Evolutionary conservation across 768 basidiomycete genomes (phyloP), one percentile per base, ranked within the genome.

Genomic region (Tephrocybe sp.): DNA sequence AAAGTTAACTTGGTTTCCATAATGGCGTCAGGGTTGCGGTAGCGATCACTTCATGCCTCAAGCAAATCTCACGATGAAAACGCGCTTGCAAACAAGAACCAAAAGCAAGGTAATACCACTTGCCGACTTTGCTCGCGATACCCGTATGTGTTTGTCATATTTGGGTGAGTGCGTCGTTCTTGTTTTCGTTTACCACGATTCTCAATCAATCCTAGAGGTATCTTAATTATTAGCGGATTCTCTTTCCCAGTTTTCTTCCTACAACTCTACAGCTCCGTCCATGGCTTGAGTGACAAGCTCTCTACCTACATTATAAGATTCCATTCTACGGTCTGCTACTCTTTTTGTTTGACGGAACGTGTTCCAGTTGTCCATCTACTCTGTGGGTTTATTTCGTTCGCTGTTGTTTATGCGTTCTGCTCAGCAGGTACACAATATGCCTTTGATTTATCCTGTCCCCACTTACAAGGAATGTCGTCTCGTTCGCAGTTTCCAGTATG

Each of bases 201-300:
- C 34, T n/a, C 9, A 36, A n/a, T 36, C 15, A 26, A 12, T 8
- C 6, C 11, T 14, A 36, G 70, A 11, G 59, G 63, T 25, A 45
- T 68, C 30, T 60, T 67, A 20, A 48, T 56, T 36, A 69, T 73
- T 45, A 57, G 62, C 6, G 75, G 69, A 2, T 61, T 76, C 24
- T 79, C 69, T 48, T 78, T 68, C 41, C 73, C 77, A 0, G 60
- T 75, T 1, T 83, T 82, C 58, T 81, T 75, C 55, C 58, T 81
- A 8, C 81, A 83, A 48, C 59, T 81, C 15, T 50, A 50, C 32
- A 48, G 46, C 23, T 50, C 39, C 15, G 28, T 48, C 20, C 45
- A 47, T 11, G 37, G 49, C 21, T 43, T 53, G 46, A 18, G 39
- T 18, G 28, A 26, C 9, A 42, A 34, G 14, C 37, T 44, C 21